Percentiles rank a stretch among this genome's conserved stretches.
These are phyloP conservation scores for Bolboschoenus planiculmis DNA, from an alignment of 176 grass and related monocot genomes.

Conservation along the genomic window DNA sequence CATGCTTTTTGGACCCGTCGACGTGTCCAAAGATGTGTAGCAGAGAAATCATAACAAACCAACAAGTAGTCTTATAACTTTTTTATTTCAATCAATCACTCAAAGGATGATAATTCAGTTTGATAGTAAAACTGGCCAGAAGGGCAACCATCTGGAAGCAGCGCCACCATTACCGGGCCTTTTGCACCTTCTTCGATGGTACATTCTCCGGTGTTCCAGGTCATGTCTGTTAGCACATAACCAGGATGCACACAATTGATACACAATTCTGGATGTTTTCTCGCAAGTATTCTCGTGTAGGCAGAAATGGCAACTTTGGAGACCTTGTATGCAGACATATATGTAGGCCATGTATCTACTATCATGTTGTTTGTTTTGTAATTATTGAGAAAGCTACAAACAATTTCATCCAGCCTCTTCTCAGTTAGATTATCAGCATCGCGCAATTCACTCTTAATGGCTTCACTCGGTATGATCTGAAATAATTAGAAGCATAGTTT, in stretches of 20 bases:
- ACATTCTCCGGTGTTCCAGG: slow-evolving; percentile 16
- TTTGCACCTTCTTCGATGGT: slow-evolving; percentile 44
- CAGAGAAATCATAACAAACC: too few relatives aligned
- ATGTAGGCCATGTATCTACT: slow-evolving; percentile 31
- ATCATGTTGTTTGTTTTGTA: slow-evolving; percentile 20
- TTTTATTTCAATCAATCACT: neutral
- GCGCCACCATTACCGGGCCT: slow-evolving; percentile 28
- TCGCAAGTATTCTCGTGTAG: slow-evolving; percentile 45
- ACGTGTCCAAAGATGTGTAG: too few relatives aligned
- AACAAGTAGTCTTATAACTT: too few relatives aligned
- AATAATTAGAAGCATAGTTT: neutral
- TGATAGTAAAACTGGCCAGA: slow-evolving; percentile 26
- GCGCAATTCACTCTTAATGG: slow-evolving; percentile 33
- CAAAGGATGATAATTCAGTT: slow-evolving; percentile 30
- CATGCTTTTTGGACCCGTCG: too few relatives aligned
- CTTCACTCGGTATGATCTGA: slow-evolving; percentile 27
- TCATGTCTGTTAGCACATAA: slow-evolving; percentile 46
- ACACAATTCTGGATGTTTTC: slow-evolving; percentile 24
- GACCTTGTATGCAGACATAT: slow-evolving; percentile 32
- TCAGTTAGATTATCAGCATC: slow-evolving; percentile 28
- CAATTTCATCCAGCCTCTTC: slow-evolving; percentile 30
- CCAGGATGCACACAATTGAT: slow-evolving; percentile 43
- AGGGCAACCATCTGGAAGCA: slow-evolving; percentile 24
- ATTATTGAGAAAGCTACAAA: slow-evolving; percentile 27
- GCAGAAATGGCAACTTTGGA: slow-evolving; percentile 33